Evolutionary conservation across 345 rosid genomes (phyloP), one percentile per base, ranked within the genome.

Genomic region (Aquilaria sinensis): DNA sequence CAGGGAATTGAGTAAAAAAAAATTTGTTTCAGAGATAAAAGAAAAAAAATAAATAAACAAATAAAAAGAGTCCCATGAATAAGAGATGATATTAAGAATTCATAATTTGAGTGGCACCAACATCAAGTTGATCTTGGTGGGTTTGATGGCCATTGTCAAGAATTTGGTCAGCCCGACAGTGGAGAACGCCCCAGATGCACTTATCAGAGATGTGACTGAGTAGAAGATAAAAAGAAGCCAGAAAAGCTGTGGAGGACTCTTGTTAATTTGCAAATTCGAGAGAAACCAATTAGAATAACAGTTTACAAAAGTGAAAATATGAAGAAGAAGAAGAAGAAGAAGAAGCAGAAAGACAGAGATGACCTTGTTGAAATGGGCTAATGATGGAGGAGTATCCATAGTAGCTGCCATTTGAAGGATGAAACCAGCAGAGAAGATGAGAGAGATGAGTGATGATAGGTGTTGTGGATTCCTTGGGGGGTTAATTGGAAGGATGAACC

Each of bases 351-450:
- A 23, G 23, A 23, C 23, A 37, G 4, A 37, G 7, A 37, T 37
- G 5, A 37, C 43, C 43, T 7, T 3, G 43, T 60, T 87, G 71
- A 61, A 97, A 97, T 7, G 97, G 88, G 71, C 89, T 88, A 34
- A 70, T 83, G 74, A 87, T 93, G 56, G 97, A 46, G 30, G 30
- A 31, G 15, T 45, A 33, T 0, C 3, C 58, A 31, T 54, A 12
- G 3, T 11, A 43, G 9, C 7, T 32, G 31, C 5, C 6, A 47
- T 58, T 58, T 34, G 48, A 47, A 60, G 43, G 32, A 48, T 41
- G 32, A 4, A 37, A 52, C 30, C 48, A 50, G 12, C 32, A 34
- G 10, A 60, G 43, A 12, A 5, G 34, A 23, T 1, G 16, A 62
- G 9, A 9, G 3, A 4, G 2, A 32, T 3, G 34, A 61, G 33